A percentile compares a stretch with the other conserved stretches of the same genome.
Evolutionary conservation across 2,329 filamentous ascomycete species (phyloP).

Genomic region (Colletotrichum tropicicola): DNA sequence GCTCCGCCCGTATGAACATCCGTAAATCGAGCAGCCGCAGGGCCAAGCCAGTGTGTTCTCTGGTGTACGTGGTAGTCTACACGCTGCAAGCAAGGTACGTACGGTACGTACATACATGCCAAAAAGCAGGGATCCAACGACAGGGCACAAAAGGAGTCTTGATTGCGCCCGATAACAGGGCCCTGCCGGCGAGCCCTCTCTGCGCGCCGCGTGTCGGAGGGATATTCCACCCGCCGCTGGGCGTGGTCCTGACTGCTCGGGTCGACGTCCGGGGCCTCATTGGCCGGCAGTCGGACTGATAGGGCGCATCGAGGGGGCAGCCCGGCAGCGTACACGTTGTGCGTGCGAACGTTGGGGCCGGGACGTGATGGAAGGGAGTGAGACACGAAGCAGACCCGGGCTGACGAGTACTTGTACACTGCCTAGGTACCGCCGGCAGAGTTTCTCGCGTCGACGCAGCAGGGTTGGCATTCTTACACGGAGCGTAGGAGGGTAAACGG

Average conservation of each 20-base stretch:
- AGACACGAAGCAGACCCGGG: too few relatives aligned
- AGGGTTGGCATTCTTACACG: too few relatives aligned
- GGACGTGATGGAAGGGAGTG: background rate
- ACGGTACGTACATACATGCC: background rate
- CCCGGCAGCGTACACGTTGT: background rate
- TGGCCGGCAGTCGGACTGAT: background rate
- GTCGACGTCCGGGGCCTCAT: background rate
- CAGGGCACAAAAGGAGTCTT: background rate
- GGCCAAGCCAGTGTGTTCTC: background rate
- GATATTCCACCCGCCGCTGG: too few relatives aligned
- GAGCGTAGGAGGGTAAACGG: too few relatives aligned
- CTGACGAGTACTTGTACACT: too few relatives aligned
- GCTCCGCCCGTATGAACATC: conserved; percentile 17
- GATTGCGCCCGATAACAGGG: conserved; percentile 15
- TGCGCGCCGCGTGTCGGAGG: too few relatives aligned
- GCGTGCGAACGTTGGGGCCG: background rate
- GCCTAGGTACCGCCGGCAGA: too few relatives aligned
- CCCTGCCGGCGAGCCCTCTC: background rate
- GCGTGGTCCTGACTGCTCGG: too few relatives aligned
- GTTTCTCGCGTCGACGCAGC: too few relatives aligned
- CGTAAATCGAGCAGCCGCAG: conserved; percentile 21
- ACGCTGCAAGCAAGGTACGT: too few relatives aligned
- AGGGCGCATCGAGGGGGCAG: background rate
- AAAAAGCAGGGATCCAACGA: background rate
- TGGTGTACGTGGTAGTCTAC: background rate